A percentile compares a stretch with the other conserved stretches of the same genome.
Conservation (phyloP, 2,329 filamentous ascomycete genomes). For the Drechslerella coelobrocha region DNA sequence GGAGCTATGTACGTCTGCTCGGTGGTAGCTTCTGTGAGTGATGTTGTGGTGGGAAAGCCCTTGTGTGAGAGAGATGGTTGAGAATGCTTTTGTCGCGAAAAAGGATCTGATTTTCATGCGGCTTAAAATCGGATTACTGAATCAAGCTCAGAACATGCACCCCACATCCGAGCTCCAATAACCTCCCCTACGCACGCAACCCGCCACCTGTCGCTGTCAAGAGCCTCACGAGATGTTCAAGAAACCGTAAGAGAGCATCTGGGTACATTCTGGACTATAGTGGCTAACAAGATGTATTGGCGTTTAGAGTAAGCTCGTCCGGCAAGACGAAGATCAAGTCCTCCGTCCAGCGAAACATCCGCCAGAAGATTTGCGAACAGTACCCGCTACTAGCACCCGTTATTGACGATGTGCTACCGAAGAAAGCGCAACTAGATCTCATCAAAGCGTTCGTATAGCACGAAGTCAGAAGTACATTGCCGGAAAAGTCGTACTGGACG, state of each 20-base stretch:
- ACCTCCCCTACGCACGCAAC: neutral
- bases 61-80: slow-evolving; percentile 1
- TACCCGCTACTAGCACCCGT: slow-evolving; percentile 85
- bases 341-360: slow-evolving; percentile 85
- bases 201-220: neutral
- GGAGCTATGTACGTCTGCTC: neutral
- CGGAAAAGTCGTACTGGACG: slow-evolving; percentile 5
- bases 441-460: slow-evolving; percentile 69
- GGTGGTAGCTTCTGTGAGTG: neutral
- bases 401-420: slow-evolving; percentile 93
- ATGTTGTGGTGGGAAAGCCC: neutral
- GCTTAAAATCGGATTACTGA: slow-evolving; percentile 47
- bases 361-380: slow-evolving; percentile 78
- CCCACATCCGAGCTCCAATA: slow-evolving; percentile 26
- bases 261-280: slow-evolving; percentile 7
- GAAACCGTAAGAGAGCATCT: slow-evolving; percentile 73
- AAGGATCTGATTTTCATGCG: slow-evolving; percentile 47
- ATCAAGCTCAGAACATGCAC: slow-evolving; percentile 30
- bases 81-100: slow-evolving; percentile 30
- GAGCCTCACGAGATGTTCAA: slow-evolving; percentile 76
- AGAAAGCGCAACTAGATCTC: slow-evolving; percentile 87
- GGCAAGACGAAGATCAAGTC: slow-evolving; percentile 96
- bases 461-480: slow-evolving; percentile 5
- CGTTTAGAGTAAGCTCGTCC: slow-evolving; percentile 72
- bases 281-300: slow-evolving; percentile 11